Evolutionary conservation across 805 yeast genomes (phyloP), one percentile per base, ranked within the genome.

Genomic region (Metschnikowia koreensis): DNA sequence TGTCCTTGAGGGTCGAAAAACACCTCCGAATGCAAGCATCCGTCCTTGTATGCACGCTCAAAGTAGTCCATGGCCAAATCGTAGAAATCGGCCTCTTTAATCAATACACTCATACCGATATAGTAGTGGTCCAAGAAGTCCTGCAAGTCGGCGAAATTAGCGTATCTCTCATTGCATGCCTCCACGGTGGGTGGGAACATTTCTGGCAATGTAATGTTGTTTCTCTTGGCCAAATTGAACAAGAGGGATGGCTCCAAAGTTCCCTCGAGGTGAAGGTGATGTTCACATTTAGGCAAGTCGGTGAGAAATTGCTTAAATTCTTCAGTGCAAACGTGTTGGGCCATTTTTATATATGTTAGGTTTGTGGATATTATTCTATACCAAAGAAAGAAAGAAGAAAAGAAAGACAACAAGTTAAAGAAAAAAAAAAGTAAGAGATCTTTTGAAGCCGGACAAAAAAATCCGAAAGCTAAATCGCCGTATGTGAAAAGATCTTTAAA

Each of bases 1-100:
- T 88, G 96, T 10, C 90, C 89, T 69, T 88, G 96, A 16, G 96
- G 96, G 64, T 88, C 96, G 60, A 86, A 88, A 66, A 88, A 88
- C 1, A 83, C 83, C 69, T 88, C 96, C 2, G 89, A 80, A 65
- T 88, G 96, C 50, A 67, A 68, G 47, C 86, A 72, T 15, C 88
- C 87, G 62, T 86, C 87, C 8, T 62, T 57, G 44, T 75, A 63
- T 5, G 87, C 88, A 58, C 78, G 82, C 43, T 64, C 64, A 70
- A 87, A 85, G 67, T 87, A 87, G 7, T 80, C 83, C 81, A 82
- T 82, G n/a, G 93, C 89, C 58, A 89, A 74, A 60, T 87, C 88
- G 58, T 78, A 84, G 67, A 88, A 89, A 70, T 89, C 96, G 45
- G 81, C 73, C 61, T 86, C 90, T 9, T 74, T 68, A 50, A 82